Evolutionary conservation across 2,329 filamentous ascomycete genomes (phyloP), one percentile per base, ranked within the genome.

Genomic region (Fusarium humuli): DNA sequence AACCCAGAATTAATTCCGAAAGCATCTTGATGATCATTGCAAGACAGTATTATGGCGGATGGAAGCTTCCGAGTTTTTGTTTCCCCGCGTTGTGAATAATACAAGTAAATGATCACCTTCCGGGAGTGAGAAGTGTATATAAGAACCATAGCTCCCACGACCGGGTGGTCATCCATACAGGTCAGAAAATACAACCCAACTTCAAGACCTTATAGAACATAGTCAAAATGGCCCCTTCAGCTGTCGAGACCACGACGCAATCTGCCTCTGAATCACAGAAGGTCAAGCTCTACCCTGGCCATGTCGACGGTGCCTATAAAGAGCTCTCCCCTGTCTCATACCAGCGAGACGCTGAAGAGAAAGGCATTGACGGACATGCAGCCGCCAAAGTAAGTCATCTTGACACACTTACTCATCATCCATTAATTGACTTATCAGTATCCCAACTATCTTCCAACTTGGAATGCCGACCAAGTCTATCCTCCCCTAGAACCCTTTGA

Each of bases 401-500:
- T 2, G 13, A 9, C 3, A 4, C 3, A 6, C 11, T 27, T 10
- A 18, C 4, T 12, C 13, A 22, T 27, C 4, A 0, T 14, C 2
- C 5, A 20, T 3, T n/a, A 7, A 37, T 8, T 42, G 10, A 14
- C 12, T 27, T 45, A 11, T n/a, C 37, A 88, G 76, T 94, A 92
- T 71, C 89, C 89, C 6, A 84, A 93, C 75, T 94, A 94, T 77
- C 86, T 94, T 11, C 91, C 91, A 4, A 89, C 88, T 3, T 93
- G 91, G 91, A 86, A 91, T 74, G 83, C 85, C 42, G 84, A 88
- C 68, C 86, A 90, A 79, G 85, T 84, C 69, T 92, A 90, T 73
- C 84, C 88, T 59, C 90, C 92, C 9, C 84, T 93, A 10, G 81
- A 90, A 67, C 87, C 86, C 1, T 94, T 94, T 73, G 85, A 91